A percentile compares a stretch with the other conserved stretches of the same genome.
Evolutionary conservation across 2,329 filamentous ascomycete species (phyloP).

Genomic region (Myriosclerotinia duriaeana): DNA sequence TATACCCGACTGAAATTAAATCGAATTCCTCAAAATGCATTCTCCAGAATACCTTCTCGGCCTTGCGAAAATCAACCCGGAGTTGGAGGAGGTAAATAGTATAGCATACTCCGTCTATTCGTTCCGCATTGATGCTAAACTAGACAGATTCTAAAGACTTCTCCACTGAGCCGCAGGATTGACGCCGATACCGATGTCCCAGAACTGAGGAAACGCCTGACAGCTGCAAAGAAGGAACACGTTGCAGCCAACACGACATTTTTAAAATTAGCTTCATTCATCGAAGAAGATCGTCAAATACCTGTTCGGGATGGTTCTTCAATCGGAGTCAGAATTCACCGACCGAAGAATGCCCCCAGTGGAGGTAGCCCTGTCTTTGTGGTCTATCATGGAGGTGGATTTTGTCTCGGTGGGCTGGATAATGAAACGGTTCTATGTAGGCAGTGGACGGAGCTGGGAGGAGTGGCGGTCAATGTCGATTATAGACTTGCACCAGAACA

Average conservation of each 20-base stretch:
- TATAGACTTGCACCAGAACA: slow-evolving; percentile 50
- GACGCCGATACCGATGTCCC: background rate
- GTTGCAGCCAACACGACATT: background rate
- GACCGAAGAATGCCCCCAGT: slow-evolving; percentile 26
- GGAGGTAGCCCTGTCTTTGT: slow-evolving; percentile 40
- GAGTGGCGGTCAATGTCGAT: slow-evolving; percentile 46
- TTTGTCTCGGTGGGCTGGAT: slow-evolving; percentile 41
- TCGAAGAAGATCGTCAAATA: slow-evolving; percentile 33
- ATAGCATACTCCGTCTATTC: background rate
- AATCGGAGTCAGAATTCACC: slow-evolving; percentile 33
- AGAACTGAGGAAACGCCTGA: background rate
- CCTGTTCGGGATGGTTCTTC: slow-evolving; percentile 32
- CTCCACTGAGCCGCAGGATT: background rate
- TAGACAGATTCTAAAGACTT: background rate
- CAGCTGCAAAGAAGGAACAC: background rate
- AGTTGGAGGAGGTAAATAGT: slow-evolving; percentile 28
- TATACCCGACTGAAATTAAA: background rate
- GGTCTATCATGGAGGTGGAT: slow-evolving; percentile 43
- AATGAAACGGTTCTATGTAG: slow-evolving; percentile 41
- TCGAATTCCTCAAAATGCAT: slow-evolving; percentile 4
- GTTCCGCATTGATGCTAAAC: background rate
- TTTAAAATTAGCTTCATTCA: slow-evolving; percentile 14
- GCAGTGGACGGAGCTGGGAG: slow-evolving; percentile 41
- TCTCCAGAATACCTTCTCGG: slow-evolving; percentile 24
- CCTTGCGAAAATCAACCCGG: slow-evolving; percentile 28